phyloP scores from a whole-genome alignment of 331 rosid species.

The Rosa hybrid region DNA sequence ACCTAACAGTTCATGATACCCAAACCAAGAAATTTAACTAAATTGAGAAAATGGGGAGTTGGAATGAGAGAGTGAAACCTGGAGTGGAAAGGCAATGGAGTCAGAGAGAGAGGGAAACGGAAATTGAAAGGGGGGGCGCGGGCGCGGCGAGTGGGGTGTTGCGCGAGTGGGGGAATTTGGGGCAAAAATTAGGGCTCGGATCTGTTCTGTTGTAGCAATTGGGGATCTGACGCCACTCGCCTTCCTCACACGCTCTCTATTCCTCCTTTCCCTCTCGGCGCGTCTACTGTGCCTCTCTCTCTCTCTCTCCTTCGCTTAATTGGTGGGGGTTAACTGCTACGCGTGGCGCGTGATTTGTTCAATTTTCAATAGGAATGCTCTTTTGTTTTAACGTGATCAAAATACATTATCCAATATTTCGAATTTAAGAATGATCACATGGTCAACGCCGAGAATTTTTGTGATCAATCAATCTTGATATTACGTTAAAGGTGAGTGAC shows the following conservation, averaged over 20 bases:
- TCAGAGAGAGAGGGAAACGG: constrained; percentile 23
- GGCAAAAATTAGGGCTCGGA: constrained; percentile 27
- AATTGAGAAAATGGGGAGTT: not conserved
- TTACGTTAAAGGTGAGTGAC: too few relatives aligned
- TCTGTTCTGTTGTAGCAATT: not conserved
- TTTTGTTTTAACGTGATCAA: too few relatives aligned
- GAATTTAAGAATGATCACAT: too few relatives aligned
- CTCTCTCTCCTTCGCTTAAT: not conserved
- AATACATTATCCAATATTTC: too few relatives aligned
- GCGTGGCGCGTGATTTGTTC: not conserved
- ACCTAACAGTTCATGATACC: not conserved
- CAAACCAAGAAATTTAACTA: not conserved
- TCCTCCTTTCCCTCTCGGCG: constrained; percentile 11
- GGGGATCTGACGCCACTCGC: constrained; percentile 28
- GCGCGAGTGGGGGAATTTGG: constrained; percentile 44
- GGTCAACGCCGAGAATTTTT: too few relatives aligned
- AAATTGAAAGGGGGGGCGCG: not conserved
- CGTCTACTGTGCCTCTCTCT: not conserved
- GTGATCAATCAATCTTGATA: too few relatives aligned
- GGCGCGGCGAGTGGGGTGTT: constrained; percentile 31
- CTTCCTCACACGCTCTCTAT: constrained; percentile 30
- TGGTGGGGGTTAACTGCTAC: not conserved
- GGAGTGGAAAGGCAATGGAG: constrained; percentile 20
- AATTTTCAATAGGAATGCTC: too few relatives aligned
- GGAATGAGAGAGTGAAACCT: constrained; percentile 9